A percentile compares a stretch with the other conserved stretches of the same genome.
Evolutionary conservation across 2,329 filamentous ascomycete genomes (phyloP).

Genomic region (Monilinia polystroma): DNA sequence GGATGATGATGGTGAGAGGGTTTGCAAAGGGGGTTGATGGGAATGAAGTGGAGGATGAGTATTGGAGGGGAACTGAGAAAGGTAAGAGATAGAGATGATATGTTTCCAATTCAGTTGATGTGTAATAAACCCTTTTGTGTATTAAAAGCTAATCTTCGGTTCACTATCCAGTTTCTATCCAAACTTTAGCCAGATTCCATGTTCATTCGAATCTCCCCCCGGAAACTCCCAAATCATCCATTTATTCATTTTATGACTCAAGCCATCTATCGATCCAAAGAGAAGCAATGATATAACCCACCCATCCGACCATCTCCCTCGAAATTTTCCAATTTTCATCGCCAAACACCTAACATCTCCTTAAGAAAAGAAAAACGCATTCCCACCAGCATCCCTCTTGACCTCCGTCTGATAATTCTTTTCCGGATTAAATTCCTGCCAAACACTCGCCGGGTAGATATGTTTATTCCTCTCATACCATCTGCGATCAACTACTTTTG

Average conservation of each 20-base stretch:
- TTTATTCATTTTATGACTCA: neutral
- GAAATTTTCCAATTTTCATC: neutral
- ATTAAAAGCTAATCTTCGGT: neutral
- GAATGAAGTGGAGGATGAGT: neutral
- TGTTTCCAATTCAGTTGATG: no score
- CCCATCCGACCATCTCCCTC: neutral
- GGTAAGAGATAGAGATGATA: no score
- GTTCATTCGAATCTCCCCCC: no score
- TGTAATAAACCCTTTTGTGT: neutral
- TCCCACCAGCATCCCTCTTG: constrained; percentile 81
- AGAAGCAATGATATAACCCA: neutral
- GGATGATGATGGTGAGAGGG: no score
- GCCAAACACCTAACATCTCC: neutral
- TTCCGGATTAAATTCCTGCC: constrained; percentile 91
- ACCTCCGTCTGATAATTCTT: constrained; percentile 78
- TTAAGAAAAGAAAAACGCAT: constrained; percentile 82
- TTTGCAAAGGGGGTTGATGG: neutral
- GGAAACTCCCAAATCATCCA: neutral
- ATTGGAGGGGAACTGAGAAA: neutral
- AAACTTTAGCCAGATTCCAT: neutral
- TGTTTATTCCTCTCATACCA: constrained; percentile 99
- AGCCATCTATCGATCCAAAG: neutral
- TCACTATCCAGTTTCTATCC: constrained; percentile 3
- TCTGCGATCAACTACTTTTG: constrained; percentile 90
- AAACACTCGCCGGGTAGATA: constrained; percentile 93